Percentiles rank a stretch among this genome's conserved stretches.
Conservation (phyloP, 2,329 filamentous ascomycete species). For the Myriosclerotinia curreyana region DNA sequence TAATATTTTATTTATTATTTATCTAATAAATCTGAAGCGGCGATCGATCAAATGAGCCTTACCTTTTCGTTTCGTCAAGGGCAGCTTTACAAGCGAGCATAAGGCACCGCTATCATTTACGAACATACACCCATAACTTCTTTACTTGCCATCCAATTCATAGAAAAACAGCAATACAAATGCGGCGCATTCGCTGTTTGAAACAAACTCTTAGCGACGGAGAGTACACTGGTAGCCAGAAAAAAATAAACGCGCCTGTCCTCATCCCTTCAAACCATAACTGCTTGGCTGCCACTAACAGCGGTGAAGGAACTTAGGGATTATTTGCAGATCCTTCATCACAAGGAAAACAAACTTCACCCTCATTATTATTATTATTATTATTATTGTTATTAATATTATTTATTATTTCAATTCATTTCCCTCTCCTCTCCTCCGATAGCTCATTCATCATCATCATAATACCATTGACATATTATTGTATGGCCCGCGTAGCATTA, state of each 20-base stretch:
- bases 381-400: no score
- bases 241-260: slow-evolving; percentile 10
- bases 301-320: slow-evolving; percentile 14
- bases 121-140: background rate
- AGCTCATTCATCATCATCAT: background rate
- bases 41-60: slow-evolving; percentile 14
- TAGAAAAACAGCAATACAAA: background rate
- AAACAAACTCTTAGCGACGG: slow-evolving; percentile 7
- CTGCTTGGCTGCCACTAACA: slow-evolving; percentile 15
- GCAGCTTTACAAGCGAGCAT: slow-evolving; percentile 8
- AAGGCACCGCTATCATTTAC: slow-evolving; percentile 10
- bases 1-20: background rate
- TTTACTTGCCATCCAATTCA: background rate
- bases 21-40: background rate
- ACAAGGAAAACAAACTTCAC: slow-evolving; percentile 13
- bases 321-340: slow-evolving; percentile 5
- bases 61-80: slow-evolving; percentile 11
- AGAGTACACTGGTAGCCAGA: slow-evolving; percentile 4
- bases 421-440: background rate
- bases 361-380: no score
- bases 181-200: background rate
- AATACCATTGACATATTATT: no score
- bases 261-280: background rate
- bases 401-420: background rate
- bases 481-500: no score